phyloP scores from a whole-genome alignment of 805 yeast species.

The Candida ulmi region DNA sequence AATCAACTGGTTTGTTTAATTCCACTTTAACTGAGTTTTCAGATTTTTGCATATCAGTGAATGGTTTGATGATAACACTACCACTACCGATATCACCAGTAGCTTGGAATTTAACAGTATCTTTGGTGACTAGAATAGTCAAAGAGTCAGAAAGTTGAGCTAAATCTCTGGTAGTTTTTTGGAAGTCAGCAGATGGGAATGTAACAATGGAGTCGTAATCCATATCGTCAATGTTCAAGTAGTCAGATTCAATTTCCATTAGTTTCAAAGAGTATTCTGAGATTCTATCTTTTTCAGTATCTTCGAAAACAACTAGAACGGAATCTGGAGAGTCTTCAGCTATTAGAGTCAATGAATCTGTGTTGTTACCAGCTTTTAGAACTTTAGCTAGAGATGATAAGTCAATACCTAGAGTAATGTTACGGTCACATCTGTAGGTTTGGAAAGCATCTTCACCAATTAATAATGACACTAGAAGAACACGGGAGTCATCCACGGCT shows the following conservation, averaged over 20 bases:
- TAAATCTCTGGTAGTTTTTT: conserved; percentile 86
- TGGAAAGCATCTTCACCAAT: conserved; percentile 86
- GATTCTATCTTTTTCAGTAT: conserved; percentile 82
- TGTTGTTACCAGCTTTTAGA: conserved; percentile 84
- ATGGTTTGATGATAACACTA: conserved; percentile 78
- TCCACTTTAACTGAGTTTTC: conserved; percentile 71
- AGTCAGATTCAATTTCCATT: conserved; percentile 96
- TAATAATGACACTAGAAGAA: conserved; percentile 79
- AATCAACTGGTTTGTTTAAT: conserved; percentile 79
- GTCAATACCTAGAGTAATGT: conserved; percentile 87
- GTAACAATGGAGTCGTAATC: conserved; percentile 82
- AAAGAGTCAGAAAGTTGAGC: conserved; percentile 82
- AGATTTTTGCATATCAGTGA: conserved; percentile 73
- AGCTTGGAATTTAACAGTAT: conserved; percentile 81
- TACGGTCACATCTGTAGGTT: conserved; percentile 93
- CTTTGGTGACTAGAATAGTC: conserved; percentile 82
- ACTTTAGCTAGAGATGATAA: conserved; percentile 83
- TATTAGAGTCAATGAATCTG: conserved; percentile 79
- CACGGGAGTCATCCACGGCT: conserved; percentile 97
- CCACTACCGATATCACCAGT: conserved; percentile 94
- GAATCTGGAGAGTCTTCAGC: conserved; percentile 87
- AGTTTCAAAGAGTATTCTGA: conserved; percentile 87
- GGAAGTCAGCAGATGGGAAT: conserved; percentile 84
- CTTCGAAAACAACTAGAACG: conserved; percentile 82
- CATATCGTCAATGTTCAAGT: conserved; percentile 89